Base-by-base conservation (phyloP, 1,284 basidiomycete genomes). In the Porogramme epimiltina region DNA sequence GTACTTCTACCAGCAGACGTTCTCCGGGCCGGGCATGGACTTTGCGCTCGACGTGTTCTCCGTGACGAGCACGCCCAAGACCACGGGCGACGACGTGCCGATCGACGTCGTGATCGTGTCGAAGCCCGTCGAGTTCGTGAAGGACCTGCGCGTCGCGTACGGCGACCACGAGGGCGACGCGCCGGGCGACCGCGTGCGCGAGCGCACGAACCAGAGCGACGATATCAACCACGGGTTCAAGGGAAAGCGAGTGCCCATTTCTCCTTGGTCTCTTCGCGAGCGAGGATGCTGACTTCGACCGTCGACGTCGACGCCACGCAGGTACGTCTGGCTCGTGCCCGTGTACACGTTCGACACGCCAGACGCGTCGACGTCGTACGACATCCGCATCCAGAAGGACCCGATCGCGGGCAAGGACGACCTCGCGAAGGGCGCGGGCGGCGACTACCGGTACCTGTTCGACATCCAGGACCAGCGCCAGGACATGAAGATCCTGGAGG, bases 371-470 rank as follows among this genome's bases (percentile, higher is more conserved):
- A 42, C 49, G 13, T 19, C 38, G 16, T 54, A 50, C 44, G 52
- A 54, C 18, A 18, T 54, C 39, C 22, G 31, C 39, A 51, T 55
- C 24, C 53, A 55, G 37, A 45, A 22, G 11, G n/a, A n/a, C 24
- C 41, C 37, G 16, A 20, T 46, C 33, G 15, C 8, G 16, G 33
- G 28, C n/a, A 23, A 31, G 40, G 11, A 31, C n/a, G 43, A 55
- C 41, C 49, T 51, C 39, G 49, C 53, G 10, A 51, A 55, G 43
- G 53, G 49, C 18, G 53, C 49, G 2, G 52, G 44, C 10, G 49
- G 52, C 18, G 26, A 49, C 34, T 54, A 24, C 48, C 52, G 52
- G 33, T 54, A 51, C 49, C 22, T 54, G 0, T 23, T 34, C 13
- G 13, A 39, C 23, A 19, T 31, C 20, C 22, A 3, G 24, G 48